Conservation (phyloP, 73 alveolate species). For the Symbiodinium natans region DNA sequence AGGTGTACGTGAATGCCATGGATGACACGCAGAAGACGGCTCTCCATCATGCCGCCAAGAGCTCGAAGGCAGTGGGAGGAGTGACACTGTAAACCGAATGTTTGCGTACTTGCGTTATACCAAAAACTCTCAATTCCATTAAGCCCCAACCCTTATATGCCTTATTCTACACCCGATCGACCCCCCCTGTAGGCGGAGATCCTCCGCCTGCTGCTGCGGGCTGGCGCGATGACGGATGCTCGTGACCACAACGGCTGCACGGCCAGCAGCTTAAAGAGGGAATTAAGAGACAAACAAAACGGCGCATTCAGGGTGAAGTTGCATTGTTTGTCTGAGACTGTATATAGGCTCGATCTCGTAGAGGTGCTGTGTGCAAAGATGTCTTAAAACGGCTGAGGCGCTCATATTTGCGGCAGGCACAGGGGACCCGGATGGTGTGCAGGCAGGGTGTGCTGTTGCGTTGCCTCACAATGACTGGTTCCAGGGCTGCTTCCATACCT, state of each 20-base stretch:
- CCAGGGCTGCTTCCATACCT: too few species aligned
- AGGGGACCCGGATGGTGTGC: slow-evolving; percentile 32
- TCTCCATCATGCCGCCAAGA: slow-evolving; percentile 53
- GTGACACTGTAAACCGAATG: too few species aligned
- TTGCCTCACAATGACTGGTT: background rate
- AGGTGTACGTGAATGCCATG: slow-evolving; percentile 87
- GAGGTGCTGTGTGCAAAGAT: too few species aligned
- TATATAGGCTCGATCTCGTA: too few species aligned
- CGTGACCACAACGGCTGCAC: slow-evolving; percentile 93
- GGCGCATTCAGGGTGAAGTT: too few species aligned
- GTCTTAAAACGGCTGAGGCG: slow-evolving; percentile 7
- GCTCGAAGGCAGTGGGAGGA: slow-evolving; percentile 12
- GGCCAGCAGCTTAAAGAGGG: background rate
- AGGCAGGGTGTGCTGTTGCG: background rate
- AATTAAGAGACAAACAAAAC: too few species aligned
- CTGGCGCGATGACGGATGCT: slow-evolving; percentile 80
- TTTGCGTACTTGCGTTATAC: too few species aligned
- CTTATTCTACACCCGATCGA: too few species aligned
- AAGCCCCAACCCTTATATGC: too few species aligned
- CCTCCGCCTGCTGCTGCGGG: slow-evolving; percentile 16
- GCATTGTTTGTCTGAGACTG: too few species aligned
- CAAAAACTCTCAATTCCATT: too few species aligned
- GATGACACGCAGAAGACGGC: slow-evolving; percentile 89
- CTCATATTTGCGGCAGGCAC: slow-evolving; percentile 71
- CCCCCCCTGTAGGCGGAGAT: slow-evolving; percentile 52